Percentiles rank a stretch among this genome's conserved stretches.
These are phyloP conservation scores for Sporothrix sp. DNA, from an alignment of 2,329 filamentous ascomycete genomes.

Conservation along the genomic window DNA sequence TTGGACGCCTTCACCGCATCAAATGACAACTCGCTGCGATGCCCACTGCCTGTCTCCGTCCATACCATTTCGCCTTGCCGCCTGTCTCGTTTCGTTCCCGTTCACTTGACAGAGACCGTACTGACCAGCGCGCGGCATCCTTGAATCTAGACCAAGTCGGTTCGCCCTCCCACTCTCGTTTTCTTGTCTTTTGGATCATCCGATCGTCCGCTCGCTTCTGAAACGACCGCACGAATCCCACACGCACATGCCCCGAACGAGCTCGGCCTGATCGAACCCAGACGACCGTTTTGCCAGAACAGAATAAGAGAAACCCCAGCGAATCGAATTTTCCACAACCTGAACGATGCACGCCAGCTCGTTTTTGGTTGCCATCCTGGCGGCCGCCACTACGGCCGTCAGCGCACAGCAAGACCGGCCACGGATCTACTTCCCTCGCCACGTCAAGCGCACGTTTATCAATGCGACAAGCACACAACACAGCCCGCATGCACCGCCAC, in stretches of 20 bases:
- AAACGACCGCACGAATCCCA: neutral
- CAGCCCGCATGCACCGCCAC: conserved; percentile 20
- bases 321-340: neutral
- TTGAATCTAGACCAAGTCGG: conserved; percentile 1
- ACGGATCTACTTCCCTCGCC: conserved; percentile 48
- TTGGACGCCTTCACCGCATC: neutral
- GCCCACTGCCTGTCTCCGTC: neutral
- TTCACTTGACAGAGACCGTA: neutral
- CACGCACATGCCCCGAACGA: conserved; percentile 6
- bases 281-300: neutral
- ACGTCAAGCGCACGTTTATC: conserved; percentile 42
- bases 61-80: neutral
- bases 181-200: conserved; percentile 9
- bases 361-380: conserved; percentile 39
- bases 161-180: neutral
- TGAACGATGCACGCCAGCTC: conserved; percentile 39
- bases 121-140: conserved; percentile 3
- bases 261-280: conserved; percentile 2
- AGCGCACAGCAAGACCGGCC: conserved; percentile 36
- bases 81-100: neutral
- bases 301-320: neutral
- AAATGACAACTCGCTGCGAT: neutral
- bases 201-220: conserved; percentile 14
- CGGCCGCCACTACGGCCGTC: conserved; percentile 36
- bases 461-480: conserved; percentile 33